Percentiles rank a stretch among this genome's conserved stretches.
phyloP scores from a whole-genome alignment of 176 grass and related monocot genomes.

The Echinochloa phyllopogon region DNA sequence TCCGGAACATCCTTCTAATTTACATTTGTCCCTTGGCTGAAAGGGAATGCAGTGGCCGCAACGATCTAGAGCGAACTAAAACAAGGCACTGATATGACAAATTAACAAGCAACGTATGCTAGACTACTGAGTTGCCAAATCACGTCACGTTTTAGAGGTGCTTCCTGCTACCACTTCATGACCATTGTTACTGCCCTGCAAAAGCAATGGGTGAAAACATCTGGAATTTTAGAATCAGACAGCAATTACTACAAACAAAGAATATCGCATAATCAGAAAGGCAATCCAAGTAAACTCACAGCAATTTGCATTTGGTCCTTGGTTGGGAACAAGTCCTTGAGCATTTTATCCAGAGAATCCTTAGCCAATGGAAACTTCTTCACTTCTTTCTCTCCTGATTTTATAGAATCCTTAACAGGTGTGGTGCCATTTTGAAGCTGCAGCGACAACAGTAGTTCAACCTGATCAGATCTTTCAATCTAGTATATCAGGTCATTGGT shows the following conservation, averaged over 20 bases:
- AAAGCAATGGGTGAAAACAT: background rate
- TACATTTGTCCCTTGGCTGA: background rate
- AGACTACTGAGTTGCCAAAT: conserved; percentile 5
- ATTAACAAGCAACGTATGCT: background rate
- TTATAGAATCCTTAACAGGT: conserved; percentile 5
- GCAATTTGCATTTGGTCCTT: conserved; percentile 33
- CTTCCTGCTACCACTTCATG: conserved; percentile 28
- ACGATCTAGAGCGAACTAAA: background rate
- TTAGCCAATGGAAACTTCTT: conserved; percentile 55
- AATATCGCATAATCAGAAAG: background rate
- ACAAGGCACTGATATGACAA: background rate
- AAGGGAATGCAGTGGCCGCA: background rate
- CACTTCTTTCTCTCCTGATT: conserved; percentile 44
- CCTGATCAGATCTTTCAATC: conserved; percentile 15
- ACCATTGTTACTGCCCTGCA: conserved; percentile 35
- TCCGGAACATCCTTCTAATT: background rate
- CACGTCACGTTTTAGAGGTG: conserved; percentile 6
- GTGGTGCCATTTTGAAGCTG: conserved; percentile 49
- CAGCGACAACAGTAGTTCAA: conserved; percentile 8
- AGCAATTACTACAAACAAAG: background rate
- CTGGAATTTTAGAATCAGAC: background rate
- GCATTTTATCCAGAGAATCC: conserved; percentile 62
- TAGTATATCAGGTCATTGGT: background rate
- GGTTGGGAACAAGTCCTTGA: conserved; percentile 55
- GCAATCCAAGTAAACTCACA: conserved; percentile 34